Evolutionary conservation across 805 yeast species (phyloP).

Genomic region (Pichia thaimueangensis): DNA sequence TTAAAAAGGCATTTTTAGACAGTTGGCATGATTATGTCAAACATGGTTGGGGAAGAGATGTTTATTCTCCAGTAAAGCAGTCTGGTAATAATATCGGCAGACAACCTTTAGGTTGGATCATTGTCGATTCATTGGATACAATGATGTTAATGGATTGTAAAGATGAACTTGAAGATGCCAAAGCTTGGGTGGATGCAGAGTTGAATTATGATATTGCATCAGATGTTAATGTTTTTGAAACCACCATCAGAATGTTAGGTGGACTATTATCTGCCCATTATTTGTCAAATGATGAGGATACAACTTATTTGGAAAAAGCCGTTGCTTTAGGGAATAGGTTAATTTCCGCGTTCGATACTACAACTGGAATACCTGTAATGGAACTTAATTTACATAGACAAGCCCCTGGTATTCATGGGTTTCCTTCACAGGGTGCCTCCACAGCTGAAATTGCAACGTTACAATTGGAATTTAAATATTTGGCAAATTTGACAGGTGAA

Average conservation of each 20-base stretch:
- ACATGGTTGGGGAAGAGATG: slow-evolving; percentile 82
- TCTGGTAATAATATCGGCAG: slow-evolving; percentile 70
- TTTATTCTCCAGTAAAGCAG: slow-evolving; percentile 62
- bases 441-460: slow-evolving; percentile 87
- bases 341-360: slow-evolving; percentile 59
- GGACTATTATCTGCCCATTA: slow-evolving; percentile 83
- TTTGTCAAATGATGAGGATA: slow-evolving; percentile 49
- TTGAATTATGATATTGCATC: slow-evolving; percentile 67
- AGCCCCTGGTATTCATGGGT: slow-evolving; percentile 46
- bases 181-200: slow-evolving; percentile 67
- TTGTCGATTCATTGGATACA: slow-evolving; percentile 83
- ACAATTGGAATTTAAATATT: slow-evolving; percentile 81
- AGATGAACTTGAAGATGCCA: slow-evolving; percentile 57
- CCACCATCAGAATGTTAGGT: slow-evolving; percentile 92
- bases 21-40: slow-evolving; percentile 72
- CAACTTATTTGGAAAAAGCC: slow-evolving; percentile 67
- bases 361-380: slow-evolving; percentile 70
- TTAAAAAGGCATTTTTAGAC: slow-evolving; percentile 60
- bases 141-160: slow-evolving; percentile 67
- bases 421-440: slow-evolving; percentile 70
- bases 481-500: slow-evolving; percentile 77
- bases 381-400: slow-evolving; percentile 68
- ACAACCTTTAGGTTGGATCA: slow-evolving; percentile 85
- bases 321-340: slow-evolving; percentile 70
- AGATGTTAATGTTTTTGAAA: slow-evolving; percentile 79